Conservation (phyloP, 306 rosid genomes). For the Cucurbita argyrosperma region DNA sequence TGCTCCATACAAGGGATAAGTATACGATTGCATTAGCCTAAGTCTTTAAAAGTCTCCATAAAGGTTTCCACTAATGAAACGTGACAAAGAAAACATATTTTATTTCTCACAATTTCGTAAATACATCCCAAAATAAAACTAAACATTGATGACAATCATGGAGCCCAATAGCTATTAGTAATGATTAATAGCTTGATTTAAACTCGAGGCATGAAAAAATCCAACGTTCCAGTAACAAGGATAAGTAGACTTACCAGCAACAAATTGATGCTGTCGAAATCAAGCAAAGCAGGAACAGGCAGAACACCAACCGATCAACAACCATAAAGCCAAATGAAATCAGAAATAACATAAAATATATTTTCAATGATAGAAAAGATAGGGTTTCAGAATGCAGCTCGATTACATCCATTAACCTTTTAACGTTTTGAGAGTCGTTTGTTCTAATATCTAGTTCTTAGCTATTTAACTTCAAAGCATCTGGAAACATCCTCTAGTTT, state of each 20-base stretch:
- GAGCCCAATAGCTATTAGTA: not conserved
- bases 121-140: not conserved
- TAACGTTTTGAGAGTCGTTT: not conserved
- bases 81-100: not conserved
- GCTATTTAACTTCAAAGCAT: not conserved
- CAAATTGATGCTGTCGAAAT: conserved; percentile 83
- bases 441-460: not conserved
- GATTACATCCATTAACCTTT: not conserved
- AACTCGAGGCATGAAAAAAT: not conserved
- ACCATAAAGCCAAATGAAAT: conserved; percentile 25
- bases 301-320: conserved; percentile 22
- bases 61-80: not conserved
- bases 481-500: not conserved
- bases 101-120: not conserved
- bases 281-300: conserved; percentile 28
- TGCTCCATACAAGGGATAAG: not conserved
- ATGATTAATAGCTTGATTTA: not conserved
- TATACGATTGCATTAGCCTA: not conserved
- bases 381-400: not conserved
- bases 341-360: conserved; percentile 11
- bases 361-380: not conserved
- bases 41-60: not conserved
- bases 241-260: conserved; percentile 66
- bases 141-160: not conserved
- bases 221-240: not conserved